Conservation (phyloP, 2,329 filamentous ascomycete species). For the Nothophoma quercina region DNA sequence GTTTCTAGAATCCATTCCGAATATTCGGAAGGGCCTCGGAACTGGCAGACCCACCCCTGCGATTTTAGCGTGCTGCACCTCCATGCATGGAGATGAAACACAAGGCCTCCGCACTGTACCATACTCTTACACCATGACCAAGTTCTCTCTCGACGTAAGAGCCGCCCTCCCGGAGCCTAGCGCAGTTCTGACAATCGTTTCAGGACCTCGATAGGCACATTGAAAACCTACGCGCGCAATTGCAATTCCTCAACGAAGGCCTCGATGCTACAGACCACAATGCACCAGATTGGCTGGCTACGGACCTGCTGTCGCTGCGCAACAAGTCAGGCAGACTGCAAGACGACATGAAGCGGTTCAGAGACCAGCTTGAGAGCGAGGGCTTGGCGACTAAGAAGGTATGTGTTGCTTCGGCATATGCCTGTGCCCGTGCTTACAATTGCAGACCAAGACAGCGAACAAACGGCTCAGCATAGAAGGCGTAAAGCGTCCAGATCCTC, state of each 20-base stretch:
- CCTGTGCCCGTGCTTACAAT: too few relatives aligned
- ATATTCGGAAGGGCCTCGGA: constrained; percentile 14
- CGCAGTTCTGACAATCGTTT: constrained; percentile 22
- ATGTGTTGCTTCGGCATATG: too few relatives aligned
- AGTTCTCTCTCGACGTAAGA: constrained; percentile 40
- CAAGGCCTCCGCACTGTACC: constrained; percentile 9
- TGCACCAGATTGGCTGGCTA: constrained; percentile 47
- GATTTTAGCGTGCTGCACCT: constrained; percentile 12
- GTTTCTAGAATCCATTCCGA: too few relatives aligned
- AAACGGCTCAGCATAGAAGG: constrained; percentile 43
- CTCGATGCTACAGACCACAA: constrained; percentile 47
- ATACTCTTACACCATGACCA: constrained; percentile 28
- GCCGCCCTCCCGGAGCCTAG: constrained; percentile 4
- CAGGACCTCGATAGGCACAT: constrained; percentile 46
- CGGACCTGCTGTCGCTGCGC: constrained; percentile 42
- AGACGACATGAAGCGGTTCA: constrained; percentile 46
- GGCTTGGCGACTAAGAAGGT: constrained; percentile 38
- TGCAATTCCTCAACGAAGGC: constrained; percentile 40
- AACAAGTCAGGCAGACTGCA: constrained; percentile 43
- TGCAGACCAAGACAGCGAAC: constrained; percentile 27
- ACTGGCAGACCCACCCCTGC: constrained; percentile 18
- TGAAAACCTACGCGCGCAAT: constrained; percentile 37
- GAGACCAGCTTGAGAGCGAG: constrained; percentile 37
- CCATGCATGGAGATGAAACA: constrained; percentile 13
- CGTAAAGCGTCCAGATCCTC: constrained; percentile 13